Percentiles rank a stretch among this genome's conserved stretches.
phyloP scores from a whole-genome alignment of 2,329 filamentous ascomycete genomes.

The Phyllosticta ampelicida region DNA sequence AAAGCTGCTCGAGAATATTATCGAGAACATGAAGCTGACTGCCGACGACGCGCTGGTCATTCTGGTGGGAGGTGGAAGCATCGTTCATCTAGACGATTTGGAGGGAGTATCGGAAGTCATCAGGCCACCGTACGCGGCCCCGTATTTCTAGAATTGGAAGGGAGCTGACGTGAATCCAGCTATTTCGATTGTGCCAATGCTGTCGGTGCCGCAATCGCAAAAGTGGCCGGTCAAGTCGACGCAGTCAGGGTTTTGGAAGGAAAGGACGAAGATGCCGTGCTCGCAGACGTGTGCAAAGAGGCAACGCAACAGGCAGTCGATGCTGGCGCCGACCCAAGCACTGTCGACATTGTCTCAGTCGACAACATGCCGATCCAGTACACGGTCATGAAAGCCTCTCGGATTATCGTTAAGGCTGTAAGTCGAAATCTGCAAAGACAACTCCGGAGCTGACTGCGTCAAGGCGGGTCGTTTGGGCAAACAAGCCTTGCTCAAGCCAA shows the following conservation, averaged over 20 bases:
- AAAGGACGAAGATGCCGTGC: conserved; percentile 25
- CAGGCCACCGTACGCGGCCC: conserved; percentile 30
- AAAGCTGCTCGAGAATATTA: conserved; percentile 38
- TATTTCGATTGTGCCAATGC: conserved; percentile 49
- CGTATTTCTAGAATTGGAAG: conserved; percentile 40
- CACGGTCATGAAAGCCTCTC: not conserved
- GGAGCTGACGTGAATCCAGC: conserved; percentile 14
- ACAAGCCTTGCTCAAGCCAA: not conserved
- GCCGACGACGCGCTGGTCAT: conserved; percentile 42
- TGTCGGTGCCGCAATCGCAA: conserved; percentile 49
- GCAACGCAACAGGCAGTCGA: conserved; percentile 25
- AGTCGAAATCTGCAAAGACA: not conserved
- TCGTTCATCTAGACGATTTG: conserved; percentile 24
- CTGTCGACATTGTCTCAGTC: conserved; percentile 33
- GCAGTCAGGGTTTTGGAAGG: conserved; percentile 35
- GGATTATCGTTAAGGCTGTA: not conserved
- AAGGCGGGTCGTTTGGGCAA: not conserved
- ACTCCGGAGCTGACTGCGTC: not conserved
- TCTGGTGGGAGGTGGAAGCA: conserved; percentile 47
- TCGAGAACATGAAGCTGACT: conserved; percentile 48
- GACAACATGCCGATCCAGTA: not conserved
- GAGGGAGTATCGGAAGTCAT: conserved; percentile 27
- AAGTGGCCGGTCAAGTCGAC: conserved; percentile 44
- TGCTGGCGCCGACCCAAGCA: conserved; percentile 23
- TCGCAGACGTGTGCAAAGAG: not conserved